phyloP scores from a whole-genome alignment of 345 rosid genomes.

The Eucalyptus cloeziana region DNA sequence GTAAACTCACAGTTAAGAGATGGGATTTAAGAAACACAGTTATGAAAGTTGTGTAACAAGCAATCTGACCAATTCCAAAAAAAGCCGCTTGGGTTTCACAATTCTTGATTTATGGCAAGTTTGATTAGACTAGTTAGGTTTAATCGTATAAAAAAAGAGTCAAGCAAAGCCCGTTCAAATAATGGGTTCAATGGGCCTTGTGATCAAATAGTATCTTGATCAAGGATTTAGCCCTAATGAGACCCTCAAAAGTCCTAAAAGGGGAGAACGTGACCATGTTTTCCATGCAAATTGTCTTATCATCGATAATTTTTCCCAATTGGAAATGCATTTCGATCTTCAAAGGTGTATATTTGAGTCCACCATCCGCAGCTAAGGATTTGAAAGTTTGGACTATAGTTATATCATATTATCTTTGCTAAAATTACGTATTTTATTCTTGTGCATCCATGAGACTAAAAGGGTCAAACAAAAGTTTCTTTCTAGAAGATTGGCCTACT shows the following conservation, averaged over 20 bases:
- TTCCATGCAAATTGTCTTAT: not conserved
- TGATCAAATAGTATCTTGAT: not conserved
- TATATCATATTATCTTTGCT: no score
- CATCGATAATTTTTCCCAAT: not conserved
- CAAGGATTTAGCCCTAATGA: not conserved
- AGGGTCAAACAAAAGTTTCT: not conserved
- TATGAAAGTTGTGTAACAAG: not conserved
- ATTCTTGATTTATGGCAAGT: not conserved
- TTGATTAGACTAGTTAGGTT: no score
- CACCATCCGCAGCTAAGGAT: not conserved
- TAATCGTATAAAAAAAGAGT: not conserved
- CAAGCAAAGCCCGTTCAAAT: not conserved
- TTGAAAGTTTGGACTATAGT: not conserved
- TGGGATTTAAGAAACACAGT: not conserved
- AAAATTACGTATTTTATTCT: no score
- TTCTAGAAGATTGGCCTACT: not conserved
- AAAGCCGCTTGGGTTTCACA: not conserved
- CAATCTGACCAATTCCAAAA: not conserved
- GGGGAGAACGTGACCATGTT: not conserved
- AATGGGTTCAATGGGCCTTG: no score
- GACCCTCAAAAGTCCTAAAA: not conserved
- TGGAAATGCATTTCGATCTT: not conserved
- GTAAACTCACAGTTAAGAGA: not conserved
- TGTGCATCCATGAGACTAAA: no score
- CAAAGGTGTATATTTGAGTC: not conserved